These are phyloP conservation scores for Biscutella laevigata DNA, from an alignment of 441 rosid genomes.

Conservation along the genomic window DNA sequence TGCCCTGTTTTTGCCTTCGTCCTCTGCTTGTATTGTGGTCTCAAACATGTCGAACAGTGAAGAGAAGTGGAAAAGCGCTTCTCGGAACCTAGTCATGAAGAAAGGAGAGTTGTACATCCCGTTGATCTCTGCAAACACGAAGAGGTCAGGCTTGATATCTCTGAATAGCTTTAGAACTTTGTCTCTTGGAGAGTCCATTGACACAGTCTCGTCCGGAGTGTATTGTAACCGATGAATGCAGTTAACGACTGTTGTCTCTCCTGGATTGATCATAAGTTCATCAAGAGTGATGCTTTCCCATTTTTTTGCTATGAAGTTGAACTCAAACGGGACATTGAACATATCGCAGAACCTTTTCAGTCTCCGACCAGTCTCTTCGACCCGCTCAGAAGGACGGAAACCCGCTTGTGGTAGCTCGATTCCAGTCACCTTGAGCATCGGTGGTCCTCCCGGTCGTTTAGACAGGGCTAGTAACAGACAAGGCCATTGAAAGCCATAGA, in stretches of 20 bases:
- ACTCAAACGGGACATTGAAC: slow-evolving; percentile 73
- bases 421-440: slow-evolving; percentile 62
- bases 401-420: slow-evolving; percentile 90
- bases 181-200: slow-evolving; percentile 61
- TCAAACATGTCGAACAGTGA: slow-evolving; percentile 74
- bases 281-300: slow-evolving; percentile 78
- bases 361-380: slow-evolving; percentile 73
- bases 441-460: slow-evolving; percentile 53
- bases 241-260: slow-evolving; percentile 54
- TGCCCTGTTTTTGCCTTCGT: slow-evolving; percentile 40
- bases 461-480: slow-evolving; percentile 69
- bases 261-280: slow-evolving; percentile 49
- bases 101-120: slow-evolving; percentile 79
- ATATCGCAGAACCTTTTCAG: slow-evolving; percentile 55
- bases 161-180: slow-evolving; percentile 55
- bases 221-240: slow-evolving; percentile 52
- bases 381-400: slow-evolving; percentile 67
- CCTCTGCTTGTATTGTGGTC: slow-evolving; percentile 39
- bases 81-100: slow-evolving; percentile 72
- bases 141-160: slow-evolving; percentile 57
- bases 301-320: slow-evolving; percentile 57
- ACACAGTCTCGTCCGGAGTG: slow-evolving; percentile 71
- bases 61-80: slow-evolving; percentile 79
- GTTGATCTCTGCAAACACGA: slow-evolving; percentile 60
- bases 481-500: slow-evolving; percentile 97